phyloP scores from a whole-genome alignment of 2,329 filamentous ascomycete genomes.

The Beauveria bassiana region DNA sequence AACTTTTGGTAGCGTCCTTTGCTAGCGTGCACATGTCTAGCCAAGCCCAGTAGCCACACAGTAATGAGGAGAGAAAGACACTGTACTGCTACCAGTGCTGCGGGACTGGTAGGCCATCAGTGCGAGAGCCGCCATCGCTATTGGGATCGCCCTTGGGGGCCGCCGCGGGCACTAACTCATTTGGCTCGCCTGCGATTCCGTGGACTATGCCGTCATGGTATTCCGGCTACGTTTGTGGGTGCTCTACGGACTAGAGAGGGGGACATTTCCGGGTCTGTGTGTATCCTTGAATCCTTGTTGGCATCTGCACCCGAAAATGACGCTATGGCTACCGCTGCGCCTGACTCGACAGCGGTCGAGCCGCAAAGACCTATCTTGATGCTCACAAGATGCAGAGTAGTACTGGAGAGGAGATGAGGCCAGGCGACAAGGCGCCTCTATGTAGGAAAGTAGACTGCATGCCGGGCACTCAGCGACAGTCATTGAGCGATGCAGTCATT shows the following conservation, averaged over 20 bases:
- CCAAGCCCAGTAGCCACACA: background rate
- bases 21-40: background rate
- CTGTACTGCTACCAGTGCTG: background rate
- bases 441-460: background rate
- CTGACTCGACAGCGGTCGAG: background rate
- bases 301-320: background rate
- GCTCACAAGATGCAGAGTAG: background rate
- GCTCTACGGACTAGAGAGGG: too few relatives aligned
- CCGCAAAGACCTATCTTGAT: background rate
- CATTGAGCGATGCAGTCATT: background rate
- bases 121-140: constrained; percentile 8
- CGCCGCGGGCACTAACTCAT: constrained; percentile 4
- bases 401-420: background rate
- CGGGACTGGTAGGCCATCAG: background rate
- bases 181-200: background rate
- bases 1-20: constrained; percentile 1
- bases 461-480: background rate
- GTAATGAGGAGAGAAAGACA: background rate
- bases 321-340: background rate
- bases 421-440: background rate
- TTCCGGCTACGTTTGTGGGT: background rate
- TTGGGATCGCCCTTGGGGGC: constrained; percentile 7
- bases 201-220: background rate
- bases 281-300: background rate
- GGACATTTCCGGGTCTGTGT: background rate